Evolutionary conservation across 345 rosid genomes (phyloP), one percentile per base, ranked within the genome.

Genomic region (Boechera stricta): DNA sequence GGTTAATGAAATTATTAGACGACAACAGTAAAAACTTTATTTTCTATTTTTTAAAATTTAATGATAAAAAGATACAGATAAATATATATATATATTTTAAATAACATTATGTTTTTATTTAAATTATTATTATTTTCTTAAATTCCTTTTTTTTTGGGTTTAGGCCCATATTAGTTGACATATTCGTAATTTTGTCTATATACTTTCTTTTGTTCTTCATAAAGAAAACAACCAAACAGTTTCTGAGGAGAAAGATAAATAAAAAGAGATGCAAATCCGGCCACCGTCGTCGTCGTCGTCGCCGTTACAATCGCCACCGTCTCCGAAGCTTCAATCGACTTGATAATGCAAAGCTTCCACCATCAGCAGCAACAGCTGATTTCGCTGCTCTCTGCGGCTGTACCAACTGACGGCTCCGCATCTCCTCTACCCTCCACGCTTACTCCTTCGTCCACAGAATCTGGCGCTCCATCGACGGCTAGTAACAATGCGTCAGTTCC

Each of bases 351-450:
- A 86, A 89, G 92, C 47, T 78, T 87, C 60, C 92, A 87, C 76
- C 90, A 84, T 76, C 90, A 89, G 67, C 98, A 89, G 56, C 98
- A 90, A 58, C 94, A 93, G 77, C 87, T 93, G 54, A 87, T 85
- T 11, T 86, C 90, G 38, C 95, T 91, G 44, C 95, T 91, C 59
- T 78, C 97, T 15, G 86, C 79, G 39, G 93, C 98, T 64, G 86
- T 93, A 68, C 89, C 91, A 75, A 83, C 89, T 71, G 90, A 86
- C 61, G 67, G 73, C 36, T 58, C 88, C 48, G 31, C 83, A 12
- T 28, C 89, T 61, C n/a, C 54, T 48, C 73, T 51, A 24, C 76
- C 57, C 7, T 77, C 16, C 3, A 72, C 36, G 1, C 62, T 55
- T 12, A 69, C 38, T 3, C 69, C 51, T n/a, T 11, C 41, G 48